Base-by-base conservation (phyloP, 78 protist genomes). In the Chrysochromulina tobinii region DNA sequence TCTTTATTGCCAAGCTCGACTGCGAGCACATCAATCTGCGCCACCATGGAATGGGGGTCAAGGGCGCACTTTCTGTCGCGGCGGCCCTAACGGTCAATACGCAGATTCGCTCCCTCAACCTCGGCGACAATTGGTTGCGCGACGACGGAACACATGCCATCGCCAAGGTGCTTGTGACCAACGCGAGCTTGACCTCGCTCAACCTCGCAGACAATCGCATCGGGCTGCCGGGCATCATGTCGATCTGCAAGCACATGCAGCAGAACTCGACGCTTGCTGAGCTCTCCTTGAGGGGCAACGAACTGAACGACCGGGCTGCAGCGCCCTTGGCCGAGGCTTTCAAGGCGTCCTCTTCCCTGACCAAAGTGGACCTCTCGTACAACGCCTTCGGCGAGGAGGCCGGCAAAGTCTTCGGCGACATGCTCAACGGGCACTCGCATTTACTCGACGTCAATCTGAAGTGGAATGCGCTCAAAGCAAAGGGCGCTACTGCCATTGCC, bases 101-200 rank as follows among this genome's bases (percentile, higher is more conserved):
- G 50, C 67, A 95, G 11, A 68, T 95, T 15, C 59, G 91, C 11
- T 69, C 55, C 53, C 89, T 95, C 54, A 92, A 92, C 68, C 92
- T 95, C 50, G 81, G 89, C 50, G 95, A 94, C 53, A 91, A 94
- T 57, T 81, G 38, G 57, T 81, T 95, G 7, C 94, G 95, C 25
- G 94, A 95, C 77, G 93, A 77, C 38, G 96, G 96, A 11, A 89
- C 92, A 12, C 23, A 27, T 14, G 81, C 75, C 7, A 54, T 95
- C n/a, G 96, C 94, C 3, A 92, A 87, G 4, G 92, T 92, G 6
- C 4, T 93, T 0, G 51, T 50, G 38, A 51, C 51, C n/a, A 95
- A 95, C 73, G 20, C 75, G 48, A 73, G 94, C 18, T 90, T 95
- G 27, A 55, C 66, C 17, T 75, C 88, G n/a, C 90, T 95, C 66